Base-by-base conservation (phyloP, 2,329 filamentous ascomycete genomes). In the Colletotrichum sp. region DNA sequence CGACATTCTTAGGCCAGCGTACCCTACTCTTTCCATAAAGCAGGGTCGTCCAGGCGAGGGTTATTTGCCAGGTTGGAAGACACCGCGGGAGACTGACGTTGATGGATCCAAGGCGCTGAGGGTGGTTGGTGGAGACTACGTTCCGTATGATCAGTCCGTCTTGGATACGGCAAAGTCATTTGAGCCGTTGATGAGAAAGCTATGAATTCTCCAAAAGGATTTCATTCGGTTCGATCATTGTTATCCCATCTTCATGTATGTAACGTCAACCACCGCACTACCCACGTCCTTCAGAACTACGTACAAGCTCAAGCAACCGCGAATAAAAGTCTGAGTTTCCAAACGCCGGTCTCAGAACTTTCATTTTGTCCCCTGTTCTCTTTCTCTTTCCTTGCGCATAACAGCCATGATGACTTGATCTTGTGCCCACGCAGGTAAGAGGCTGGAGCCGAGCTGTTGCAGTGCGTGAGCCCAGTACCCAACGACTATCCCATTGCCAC, bases 1-100 rank as follows among this genome's bases (percentile, higher is more conserved):
- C 12, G 87, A 89, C 81, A 82, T 89, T 13, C 66, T 89, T 62
- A 79, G 83, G 6, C 76, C 81, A 32, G 80, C 80, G 9, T 86
- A 84, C 67, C 85, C 85, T 2, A 83, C 82, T 10, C 81, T 84
- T 44, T 18, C 16, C 4, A 87, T 88, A 49, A 24, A 79, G 6
- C 74, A 82, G 62, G 87, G 87, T 0, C 80, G 76, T 16, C 85
- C 85, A 0, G 86, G 86, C 1, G 77, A 84, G 78, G 86, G 86
- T 2, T 88, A 88, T 79, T 44, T 69, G 1, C 73, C 79, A 0
- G 80, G 77, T 3, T 82, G 80, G 36, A 63, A 69, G 3, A 18
- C 32, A 10, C 30, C 67, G n/a, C n/a, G 18, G 32, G 67, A 59
- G 10, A 62, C 28, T 15, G 52, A 59, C 8, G n/a, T 69, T 21